These are phyloP conservation scores for Arthrocladium fulminans DNA, from an alignment of 2,329 filamentous ascomycete genomes.

Conservation along the genomic window DNA sequence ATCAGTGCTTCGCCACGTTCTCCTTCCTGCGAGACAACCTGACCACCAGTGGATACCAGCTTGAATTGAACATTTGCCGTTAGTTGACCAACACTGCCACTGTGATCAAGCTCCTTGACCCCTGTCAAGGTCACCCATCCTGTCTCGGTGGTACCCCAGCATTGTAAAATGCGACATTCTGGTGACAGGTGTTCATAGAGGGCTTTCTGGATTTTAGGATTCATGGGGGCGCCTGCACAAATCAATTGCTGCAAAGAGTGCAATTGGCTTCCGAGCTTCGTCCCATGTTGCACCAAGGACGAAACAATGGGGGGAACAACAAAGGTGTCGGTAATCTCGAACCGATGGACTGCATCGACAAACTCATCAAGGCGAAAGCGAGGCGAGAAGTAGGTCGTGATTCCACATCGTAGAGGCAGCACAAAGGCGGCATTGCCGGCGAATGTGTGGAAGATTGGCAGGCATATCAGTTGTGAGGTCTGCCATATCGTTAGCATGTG, in stretches of 20 bases:
- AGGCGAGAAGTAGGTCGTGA: conserved; percentile 40
- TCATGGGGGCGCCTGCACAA: conserved; percentile 44
- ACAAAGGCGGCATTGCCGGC: conserved; percentile 39
- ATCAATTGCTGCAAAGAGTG: conserved; percentile 37
- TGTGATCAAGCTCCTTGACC: conserved; percentile 32
- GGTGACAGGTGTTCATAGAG: conserved; percentile 34
- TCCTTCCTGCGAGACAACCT: conserved; percentile 24
- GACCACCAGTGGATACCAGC: conserved; percentile 29
- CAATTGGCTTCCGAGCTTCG: conserved; percentile 25
- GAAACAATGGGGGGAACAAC: conserved; percentile 41
- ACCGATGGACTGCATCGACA: conserved; percentile 32
- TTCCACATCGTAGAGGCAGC: conserved; percentile 38
- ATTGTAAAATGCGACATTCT: conserved; percentile 37
- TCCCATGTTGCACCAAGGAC: conserved; percentile 26
- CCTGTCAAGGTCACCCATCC: conserved; percentile 28
- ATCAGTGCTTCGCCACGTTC: conserved; percentile 33
- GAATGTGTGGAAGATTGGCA: conserved; percentile 48
- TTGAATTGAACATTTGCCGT: conserved; percentile 30
- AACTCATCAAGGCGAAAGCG: conserved; percentile 37
- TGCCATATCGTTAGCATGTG: conserved; percentile 19
- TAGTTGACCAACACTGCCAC: conserved; percentile 41
- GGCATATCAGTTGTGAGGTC: conserved; percentile 39
- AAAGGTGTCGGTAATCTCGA: conserved; percentile 41
- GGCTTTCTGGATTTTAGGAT: conserved; percentile 32
- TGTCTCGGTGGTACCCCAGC: conserved; percentile 50